These are phyloP conservation scores for Sporothrix pallida DNA, from an alignment of 2,329 filamentous ascomycete genomes.

Conservation along the genomic window DNA sequence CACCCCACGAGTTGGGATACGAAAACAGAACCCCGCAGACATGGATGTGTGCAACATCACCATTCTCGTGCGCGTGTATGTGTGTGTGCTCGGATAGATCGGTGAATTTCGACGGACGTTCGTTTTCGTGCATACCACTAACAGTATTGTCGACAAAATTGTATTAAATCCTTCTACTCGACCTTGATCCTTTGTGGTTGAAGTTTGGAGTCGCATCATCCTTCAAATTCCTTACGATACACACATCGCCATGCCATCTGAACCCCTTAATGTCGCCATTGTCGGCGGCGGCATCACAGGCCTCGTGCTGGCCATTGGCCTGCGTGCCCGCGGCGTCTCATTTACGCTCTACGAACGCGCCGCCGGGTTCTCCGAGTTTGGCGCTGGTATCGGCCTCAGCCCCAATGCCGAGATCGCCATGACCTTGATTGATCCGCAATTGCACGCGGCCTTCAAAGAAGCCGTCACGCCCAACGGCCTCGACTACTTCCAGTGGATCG, in stretches of 20 bases:
- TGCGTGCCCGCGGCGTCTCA: conserved; percentile 50
- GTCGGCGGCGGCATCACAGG: conserved; percentile 60
- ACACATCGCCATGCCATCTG: neutral
- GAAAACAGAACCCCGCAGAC: neutral
- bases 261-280: conserved; percentile 49
- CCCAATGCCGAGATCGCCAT: conserved; percentile 59
- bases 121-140: neutral
- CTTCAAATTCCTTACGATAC: neutral
- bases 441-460: conserved; percentile 48
- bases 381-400: conserved; percentile 58
- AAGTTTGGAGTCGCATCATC: too few relatives aligned
- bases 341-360: conserved; percentile 57
- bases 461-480: conserved; percentile 49
- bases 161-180: too few relatives aligned
- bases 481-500: conserved; percentile 53
- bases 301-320: conserved; percentile 54
- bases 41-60: neutral
- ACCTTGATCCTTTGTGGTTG: too few relatives aligned
- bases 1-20: neutral
- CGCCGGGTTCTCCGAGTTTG: conserved; percentile 51
- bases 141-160: too few relatives aligned
- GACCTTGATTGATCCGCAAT: conserved; percentile 47
- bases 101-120: neutral
- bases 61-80: neutral
- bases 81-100: neutral